Evolutionary conservation across 2,329 filamentous ascomycete species (phyloP).

Genomic region (Epichloe sp.): DNA sequence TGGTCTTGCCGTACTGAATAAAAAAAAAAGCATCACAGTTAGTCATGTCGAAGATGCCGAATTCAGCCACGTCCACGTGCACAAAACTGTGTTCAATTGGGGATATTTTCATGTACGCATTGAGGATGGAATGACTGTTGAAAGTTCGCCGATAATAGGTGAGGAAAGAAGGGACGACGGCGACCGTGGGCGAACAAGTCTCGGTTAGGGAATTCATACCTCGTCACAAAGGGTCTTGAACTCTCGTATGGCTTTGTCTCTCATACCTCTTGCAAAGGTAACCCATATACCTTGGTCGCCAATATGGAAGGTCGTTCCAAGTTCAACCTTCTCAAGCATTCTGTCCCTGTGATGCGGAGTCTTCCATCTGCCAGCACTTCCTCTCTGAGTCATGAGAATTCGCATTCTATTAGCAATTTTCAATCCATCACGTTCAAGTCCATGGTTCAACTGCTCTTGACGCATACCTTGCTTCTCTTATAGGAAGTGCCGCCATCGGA

Average conservation of each 20-base stretch:
- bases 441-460: not conserved
- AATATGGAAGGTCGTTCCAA: constrained; percentile 41
- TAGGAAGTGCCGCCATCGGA: constrained; percentile 12
- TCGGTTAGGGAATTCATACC: constrained; percentile 27
- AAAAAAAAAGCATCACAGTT: not conserved
- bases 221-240: constrained; percentile 53
- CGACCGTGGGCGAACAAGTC: not conserved
- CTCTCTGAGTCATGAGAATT: constrained; percentile 23
- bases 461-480: constrained; percentile 30
- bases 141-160: not conserved
- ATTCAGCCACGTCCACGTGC: not conserved
- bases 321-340: constrained; percentile 25
- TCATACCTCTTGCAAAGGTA: constrained; percentile 60
- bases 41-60: not conserved
- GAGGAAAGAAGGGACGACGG: not conserved
- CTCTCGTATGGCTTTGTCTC: constrained; percentile 55
- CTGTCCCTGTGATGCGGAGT: constrained; percentile 45
- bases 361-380: constrained; percentile 45
- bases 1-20: constrained; percentile 48
- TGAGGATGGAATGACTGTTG: not conserved
- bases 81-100: no score
- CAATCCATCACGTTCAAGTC: not conserved
- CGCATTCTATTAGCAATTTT: not conserved
- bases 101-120: not conserved
- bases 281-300: constrained; percentile 68